These are phyloP conservation scores for Solanum pennellii DNA, from an alignment of 257 asterid species.

Conservation along the genomic window DNA sequence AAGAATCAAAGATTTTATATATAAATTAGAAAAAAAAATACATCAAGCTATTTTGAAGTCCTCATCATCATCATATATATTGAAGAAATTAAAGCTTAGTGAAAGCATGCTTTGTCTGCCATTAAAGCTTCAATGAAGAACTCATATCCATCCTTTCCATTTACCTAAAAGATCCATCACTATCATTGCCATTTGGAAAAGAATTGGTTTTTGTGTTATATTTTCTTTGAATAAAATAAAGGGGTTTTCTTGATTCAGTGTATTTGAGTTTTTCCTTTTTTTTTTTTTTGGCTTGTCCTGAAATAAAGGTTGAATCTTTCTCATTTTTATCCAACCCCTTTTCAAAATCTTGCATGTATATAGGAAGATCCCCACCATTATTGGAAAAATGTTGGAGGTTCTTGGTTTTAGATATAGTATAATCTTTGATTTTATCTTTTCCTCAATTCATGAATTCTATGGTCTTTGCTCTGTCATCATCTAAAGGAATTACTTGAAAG, in stretches of 20 bases:
- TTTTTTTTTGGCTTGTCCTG: conserved; percentile 5
- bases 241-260: conserved; percentile 28
- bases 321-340: neutral
- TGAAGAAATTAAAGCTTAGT: conserved; percentile 4
- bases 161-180: conserved; percentile 4
- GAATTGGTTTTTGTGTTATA: neutral
- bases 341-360: conserved; percentile 19
- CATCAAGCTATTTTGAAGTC: neutral
- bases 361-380: conserved; percentile 18
- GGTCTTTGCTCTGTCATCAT: conserved; percentile 32
- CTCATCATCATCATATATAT: neutral
- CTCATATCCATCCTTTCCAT: conserved; percentile 20
- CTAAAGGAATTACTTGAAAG: conserved; percentile 42
- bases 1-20: conserved; percentile 27
- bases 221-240: conserved; percentile 1
- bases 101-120: conserved; percentile 94
- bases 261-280: conserved; percentile 19
- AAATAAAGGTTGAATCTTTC: conserved; percentile 7
- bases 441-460: conserved; percentile 13
- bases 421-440: neutral
- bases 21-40: conserved; percentile 10
- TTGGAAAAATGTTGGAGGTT: conserved; percentile 11
- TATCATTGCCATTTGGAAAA: conserved; percentile 30
- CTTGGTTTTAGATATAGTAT: neutral
- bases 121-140: conserved; percentile 56